These are phyloP conservation scores for Grosmannia penicillata DNA, from an alignment of 2,329 filamentous ascomycete species.

Conservation along the genomic window DNA sequence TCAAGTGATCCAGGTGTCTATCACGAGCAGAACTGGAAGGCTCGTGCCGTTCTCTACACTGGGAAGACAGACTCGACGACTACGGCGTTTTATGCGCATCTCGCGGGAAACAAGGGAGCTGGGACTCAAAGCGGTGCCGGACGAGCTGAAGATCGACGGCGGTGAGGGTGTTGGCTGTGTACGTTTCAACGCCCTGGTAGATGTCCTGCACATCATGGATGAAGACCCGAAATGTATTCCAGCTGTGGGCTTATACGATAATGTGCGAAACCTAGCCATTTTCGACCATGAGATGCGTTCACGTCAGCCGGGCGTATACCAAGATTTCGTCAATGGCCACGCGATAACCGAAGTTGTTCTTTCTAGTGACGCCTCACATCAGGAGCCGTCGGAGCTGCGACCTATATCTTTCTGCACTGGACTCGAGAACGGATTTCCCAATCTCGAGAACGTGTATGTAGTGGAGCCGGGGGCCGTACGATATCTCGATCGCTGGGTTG, in stretches of 20 bases:
- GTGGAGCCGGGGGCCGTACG: constrained; percentile 4
- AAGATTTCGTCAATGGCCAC: not conserved
- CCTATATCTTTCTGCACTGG: not conserved
- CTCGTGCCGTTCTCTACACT: not conserved
- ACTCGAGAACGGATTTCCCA: constrained; percentile 5
- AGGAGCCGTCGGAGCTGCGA: constrained; percentile 2
- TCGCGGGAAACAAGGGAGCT: constrained; percentile 8
- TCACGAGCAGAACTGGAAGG: too few species aligned
- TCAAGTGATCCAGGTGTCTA: too few species aligned
- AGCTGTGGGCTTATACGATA: not conserved
- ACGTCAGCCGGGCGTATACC: constrained; percentile 2
- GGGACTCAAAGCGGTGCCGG: constrained; percentile 7
- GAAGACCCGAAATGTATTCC: not conserved
- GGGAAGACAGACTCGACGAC: not conserved
- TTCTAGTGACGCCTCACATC: constrained; percentile 3
- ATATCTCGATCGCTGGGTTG: constrained; percentile 4
- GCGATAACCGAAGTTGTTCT: not conserved
- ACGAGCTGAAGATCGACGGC: constrained; percentile 5
- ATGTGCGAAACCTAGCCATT: constrained; percentile 5
- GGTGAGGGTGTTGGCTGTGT: not conserved
- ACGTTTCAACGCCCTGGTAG: constrained; percentile 7
- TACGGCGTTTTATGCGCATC: constrained; percentile 6
- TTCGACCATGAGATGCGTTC: constrained; percentile 1
- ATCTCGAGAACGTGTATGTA: constrained; percentile 7
- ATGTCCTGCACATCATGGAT: constrained; percentile 6